Percentiles rank a stretch among this genome's conserved stretches.
These are phyloP conservation scores for Raphidocelis subcapitata DNA, from an alignment of 139 green algal genomes.

Conservation along the genomic window DNA sequence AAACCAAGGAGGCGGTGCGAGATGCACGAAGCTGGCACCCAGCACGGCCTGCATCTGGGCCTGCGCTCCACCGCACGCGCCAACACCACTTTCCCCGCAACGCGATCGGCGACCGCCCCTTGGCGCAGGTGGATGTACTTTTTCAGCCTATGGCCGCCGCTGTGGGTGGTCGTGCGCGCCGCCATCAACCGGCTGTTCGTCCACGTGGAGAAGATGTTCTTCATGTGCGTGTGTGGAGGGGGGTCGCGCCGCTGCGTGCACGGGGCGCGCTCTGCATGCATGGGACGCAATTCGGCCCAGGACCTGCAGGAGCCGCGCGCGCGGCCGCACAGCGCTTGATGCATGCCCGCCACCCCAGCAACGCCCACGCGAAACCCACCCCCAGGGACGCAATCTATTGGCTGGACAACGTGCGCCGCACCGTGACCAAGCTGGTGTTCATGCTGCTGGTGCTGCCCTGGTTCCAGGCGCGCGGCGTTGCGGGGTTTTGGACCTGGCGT, in stretches of 20 bases:
- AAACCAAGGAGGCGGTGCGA: neutral
- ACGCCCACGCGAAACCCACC: neutral
- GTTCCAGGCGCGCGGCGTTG: neutral
- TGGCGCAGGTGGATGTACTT: slow-evolving; percentile 26
- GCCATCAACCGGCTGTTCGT: slow-evolving; percentile 16
- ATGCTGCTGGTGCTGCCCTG: slow-evolving; percentile 24
- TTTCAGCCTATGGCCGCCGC: slow-evolving; percentile 12
- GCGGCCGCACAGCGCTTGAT: neutral
- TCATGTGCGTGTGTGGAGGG: neutral
- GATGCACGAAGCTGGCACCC: neutral
- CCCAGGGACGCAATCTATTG: slow-evolving; percentile 11
- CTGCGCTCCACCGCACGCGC: neutral
- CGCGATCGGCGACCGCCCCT: neutral
- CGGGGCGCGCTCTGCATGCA: neutral
- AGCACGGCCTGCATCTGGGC: neutral
- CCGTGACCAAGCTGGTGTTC: slow-evolving; percentile 14
- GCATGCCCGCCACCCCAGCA: neutral
- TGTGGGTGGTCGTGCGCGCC: slow-evolving; percentile 21
- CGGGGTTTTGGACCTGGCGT: no score
- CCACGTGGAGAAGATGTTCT: slow-evolving; percentile 14
- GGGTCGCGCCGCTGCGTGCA: neutral
- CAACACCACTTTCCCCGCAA: no score
- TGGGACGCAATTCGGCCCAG: neutral
- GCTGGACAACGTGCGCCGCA: slow-evolving; percentile 15
- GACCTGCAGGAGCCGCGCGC: neutral